These are phyloP conservation scores for Aspergillus conjunctus DNA, from an alignment of 495 filamentous ascomycete species.

Conservation along the genomic window DNA sequence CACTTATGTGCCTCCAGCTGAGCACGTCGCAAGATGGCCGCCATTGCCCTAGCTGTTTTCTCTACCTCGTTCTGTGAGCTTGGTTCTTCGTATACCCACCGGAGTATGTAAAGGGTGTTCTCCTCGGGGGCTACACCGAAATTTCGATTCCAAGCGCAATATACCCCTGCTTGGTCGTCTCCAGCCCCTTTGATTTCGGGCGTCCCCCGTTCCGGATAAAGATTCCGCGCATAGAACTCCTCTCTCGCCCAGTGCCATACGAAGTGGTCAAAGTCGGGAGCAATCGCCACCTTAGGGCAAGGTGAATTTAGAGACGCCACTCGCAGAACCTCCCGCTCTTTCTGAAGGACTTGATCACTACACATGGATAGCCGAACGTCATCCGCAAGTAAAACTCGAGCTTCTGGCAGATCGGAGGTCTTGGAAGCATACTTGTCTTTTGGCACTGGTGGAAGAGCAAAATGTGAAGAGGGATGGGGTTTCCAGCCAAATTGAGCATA, in stretches of 20 bases:
- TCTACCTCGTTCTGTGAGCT: conserved; percentile 42
- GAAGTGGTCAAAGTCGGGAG: conserved; percentile 72
- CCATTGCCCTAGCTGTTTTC: conserved; percentile 46
- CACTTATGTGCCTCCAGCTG: conserved; percentile 59
- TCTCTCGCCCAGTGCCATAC: conserved; percentile 87
- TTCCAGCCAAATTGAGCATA: conserved; percentile 84
- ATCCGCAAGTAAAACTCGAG: conserved; percentile 30
- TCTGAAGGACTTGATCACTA: conserved; percentile 33
- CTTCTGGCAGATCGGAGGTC: conserved; percentile 20
- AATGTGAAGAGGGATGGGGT: conserved; percentile 69
- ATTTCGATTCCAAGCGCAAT: conserved; percentile 80
- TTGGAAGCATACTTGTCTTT: conserved; percentile 25
- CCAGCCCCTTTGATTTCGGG: conserved; percentile 73
- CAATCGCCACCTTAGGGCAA: conserved; percentile 59
- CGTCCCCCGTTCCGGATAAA: conserved; percentile 37
- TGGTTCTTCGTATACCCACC: conserved; percentile 69
- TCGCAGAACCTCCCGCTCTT: conserved; percentile 37
- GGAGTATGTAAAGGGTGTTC: conserved; percentile 77
- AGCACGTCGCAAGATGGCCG: conserved; percentile 54
- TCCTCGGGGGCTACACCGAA: conserved; percentile 59
- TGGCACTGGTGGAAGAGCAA: conserved; percentile 57
- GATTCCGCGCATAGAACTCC: conserved; percentile 70
- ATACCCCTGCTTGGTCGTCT: conserved; percentile 57
- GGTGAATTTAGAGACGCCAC: conserved; percentile 35
- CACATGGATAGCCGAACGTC: conserved; percentile 42